A percentile compares a stretch with the other conserved stretches of the same genome.
Evolutionary conservation across 75 land plant species (phyloP).

Genomic region (Pseudotsuga menziesii): DNA sequence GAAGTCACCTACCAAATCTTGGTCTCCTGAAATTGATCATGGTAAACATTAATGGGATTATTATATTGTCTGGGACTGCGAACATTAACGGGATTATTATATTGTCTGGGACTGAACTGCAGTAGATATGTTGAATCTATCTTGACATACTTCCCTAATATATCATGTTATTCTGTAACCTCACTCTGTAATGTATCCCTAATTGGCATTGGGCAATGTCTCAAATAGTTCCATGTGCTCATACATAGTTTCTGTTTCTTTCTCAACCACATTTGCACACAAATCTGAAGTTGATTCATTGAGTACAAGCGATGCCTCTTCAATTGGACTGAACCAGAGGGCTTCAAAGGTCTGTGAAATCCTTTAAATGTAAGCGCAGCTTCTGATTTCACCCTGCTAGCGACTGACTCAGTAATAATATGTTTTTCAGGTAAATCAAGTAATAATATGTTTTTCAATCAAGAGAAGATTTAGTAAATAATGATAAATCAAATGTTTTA

Average conservation of each 20-base stretch:
- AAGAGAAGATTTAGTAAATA: too few species aligned
- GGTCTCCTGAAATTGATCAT: neutral
- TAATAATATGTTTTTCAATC: too few species aligned
- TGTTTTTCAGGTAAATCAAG: neutral
- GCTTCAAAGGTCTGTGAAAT: slow-evolving; percentile 2
- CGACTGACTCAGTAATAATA: neutral
- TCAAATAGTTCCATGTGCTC: slow-evolving; percentile 4
- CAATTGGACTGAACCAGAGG: neutral
- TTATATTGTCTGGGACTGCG: too few species aligned
- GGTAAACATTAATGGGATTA: too few species aligned
- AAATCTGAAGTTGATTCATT: neutral
- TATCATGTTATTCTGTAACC: neutral
- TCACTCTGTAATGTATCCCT: neutral
- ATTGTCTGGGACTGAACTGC: neutral
- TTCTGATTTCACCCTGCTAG: neutral
- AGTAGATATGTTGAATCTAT: neutral
- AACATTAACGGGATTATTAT: neutral
- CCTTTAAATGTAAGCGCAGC: too few species aligned
- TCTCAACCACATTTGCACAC: neutral
- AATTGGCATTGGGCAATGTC: neutral
- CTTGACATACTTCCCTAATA: neutral
- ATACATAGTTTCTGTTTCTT: neutral
- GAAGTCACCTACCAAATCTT: neutral
- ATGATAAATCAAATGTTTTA: too few species aligned
- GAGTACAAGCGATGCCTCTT: neutral